Base-by-base conservation (phyloP, 768 basidiomycete genomes). In the Glaciozyma antarctica region DNA sequence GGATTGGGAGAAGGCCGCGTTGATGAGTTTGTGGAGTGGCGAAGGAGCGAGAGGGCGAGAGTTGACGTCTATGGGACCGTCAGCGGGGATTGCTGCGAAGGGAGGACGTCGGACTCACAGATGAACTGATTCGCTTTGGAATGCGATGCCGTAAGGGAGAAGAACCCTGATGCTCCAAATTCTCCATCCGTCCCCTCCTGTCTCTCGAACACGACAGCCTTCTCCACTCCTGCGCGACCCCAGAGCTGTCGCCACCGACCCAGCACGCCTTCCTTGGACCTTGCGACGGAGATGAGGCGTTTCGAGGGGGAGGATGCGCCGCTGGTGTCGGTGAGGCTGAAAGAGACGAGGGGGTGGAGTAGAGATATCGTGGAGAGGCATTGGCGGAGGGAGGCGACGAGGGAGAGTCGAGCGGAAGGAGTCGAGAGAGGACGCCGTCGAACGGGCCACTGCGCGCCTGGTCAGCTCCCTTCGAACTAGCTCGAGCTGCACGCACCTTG, bases 121-220 rank as follows among this genome's bases (percentile, higher is more conserved):
- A 97, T 76, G 78, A 86, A 88, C 76, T 98, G 93, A 75, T 86
- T 83, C n/a, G 82, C 78, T 88, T 94, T 74, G 44, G 62, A 63
- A 43, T 71, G 67, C 15, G 66, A 58, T 8, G 71, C 65, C 2
- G 57, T 51, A 65, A 66, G 63, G 41, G 65, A 66, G 67, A 75
- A 67, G 75, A 98, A 97, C 0, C 94, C 94, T 63, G 85, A 79
- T 12, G 90, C 77, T 52, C 76, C 81, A 72, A 86, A 76, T 21
- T 79, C 77, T 13, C 78, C 85, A n/a, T 76, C 79, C 43, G 71
- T 73, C 2, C 80, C 76, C 34, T 83, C 71, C 57, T 91, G 80
- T 62, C 82, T 81, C 67, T 90, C 86, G 12, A 87, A 59, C 58
- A 62, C 54, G 52, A 47, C 44, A 5, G 63, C 63, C 45, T 48